Evolutionary conservation across 2,329 filamentous ascomycete species (phyloP), one percentile per base, ranked within the genome.

Genomic region (Ambrosiella xylebori): DNA sequence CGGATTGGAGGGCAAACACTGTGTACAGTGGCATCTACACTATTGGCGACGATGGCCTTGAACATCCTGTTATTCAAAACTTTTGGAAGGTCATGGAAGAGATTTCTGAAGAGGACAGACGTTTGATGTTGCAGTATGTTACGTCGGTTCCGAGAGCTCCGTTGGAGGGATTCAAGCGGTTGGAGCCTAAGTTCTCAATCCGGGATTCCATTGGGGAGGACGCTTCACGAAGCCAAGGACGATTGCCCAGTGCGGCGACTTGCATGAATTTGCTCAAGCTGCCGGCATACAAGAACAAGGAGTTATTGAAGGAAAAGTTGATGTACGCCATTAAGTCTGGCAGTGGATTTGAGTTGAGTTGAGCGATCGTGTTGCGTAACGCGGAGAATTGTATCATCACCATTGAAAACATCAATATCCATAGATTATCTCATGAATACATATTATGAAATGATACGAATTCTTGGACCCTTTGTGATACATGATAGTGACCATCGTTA

Each of bases 251-350:
- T 67, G 89, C 93, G 15, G 96, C 90, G 67, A 98, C 93, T 0
- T 98, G 93, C 65, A 88, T 97, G 36, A 98, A 98, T 68, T 68
- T 98, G 64, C 72, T 98, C 53, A 98, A 98, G 74, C 71, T 98
- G 63, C 93, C 93, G 6, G 80, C 84, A 63, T 98, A 97, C 69
- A 77, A 70, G 53, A 81, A 75, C 39, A 80, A 82, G 62, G 70
- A 73, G 60, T 77, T 74, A 36, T 68, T 98, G 65, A 83, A 79
- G 66, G 79, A 84, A 65, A 97, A 95, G 72, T 68, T 98, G 61
- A 71, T 97, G 56, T 95, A 96, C 70, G 91, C 91, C 7, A 81
- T 96, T 17, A 87, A 87, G 64, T 86, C 88, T 0, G 89, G 89
- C 0, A 91, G 93, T 52, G 91, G 93, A 0, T 98, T 98, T 70